Evolutionary conservation across 2,329 filamentous ascomycete species (phyloP), one percentile per base, ranked within the genome.

Genomic region (Cladobotryum protrusum): DNA sequence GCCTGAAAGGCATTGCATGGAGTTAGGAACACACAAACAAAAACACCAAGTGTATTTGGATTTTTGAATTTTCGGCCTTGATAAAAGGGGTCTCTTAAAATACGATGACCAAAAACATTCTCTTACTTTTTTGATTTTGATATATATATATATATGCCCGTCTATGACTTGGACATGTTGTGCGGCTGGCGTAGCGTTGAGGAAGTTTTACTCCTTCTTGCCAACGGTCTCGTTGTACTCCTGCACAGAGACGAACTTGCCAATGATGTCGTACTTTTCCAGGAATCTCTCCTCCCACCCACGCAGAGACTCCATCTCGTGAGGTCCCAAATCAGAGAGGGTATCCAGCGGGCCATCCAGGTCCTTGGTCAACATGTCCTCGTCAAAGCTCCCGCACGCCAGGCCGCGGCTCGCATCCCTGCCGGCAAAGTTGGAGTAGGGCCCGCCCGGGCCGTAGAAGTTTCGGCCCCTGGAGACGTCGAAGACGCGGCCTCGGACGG

Each of bases 251-350:
- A 96, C 87, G 62, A 99, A 70, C 70, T 82, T 86, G 17, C 93
- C 93, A 13, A 99, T 89, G n/a, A 97, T 82, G 19, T 96, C 73
- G 69, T 99, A 99, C 77, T 99, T 97, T 69, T 92, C 87, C 54
- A 78, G 72, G 67, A 99, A 99, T 57, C 90, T 79, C 72, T 95
- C 89, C 74, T 96, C 91, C 93, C 93, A 99, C 2, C 88, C 89
- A 60, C 79, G 76, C 67, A 96, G 72, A 45, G 90, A 87, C 67
- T 95, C 91, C 70, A 87, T 72, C 75, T 95, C 85, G 52, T 92
- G 89, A 1, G 66, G 67, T 5, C 81, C 82, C 53, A 97, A 69
- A 50, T 85, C 88, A 46, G 81, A 76, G 40, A 96, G 74, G 47
- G 77, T 81, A 65, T 96, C 90, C 55, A 96, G 72, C 41, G 89